A percentile compares a stretch with the other conserved stretches of the same genome.
Evolutionary conservation across 2,329 filamentous ascomycete species (phyloP).

Genomic region (Alternaria angustiovoidea): DNA sequence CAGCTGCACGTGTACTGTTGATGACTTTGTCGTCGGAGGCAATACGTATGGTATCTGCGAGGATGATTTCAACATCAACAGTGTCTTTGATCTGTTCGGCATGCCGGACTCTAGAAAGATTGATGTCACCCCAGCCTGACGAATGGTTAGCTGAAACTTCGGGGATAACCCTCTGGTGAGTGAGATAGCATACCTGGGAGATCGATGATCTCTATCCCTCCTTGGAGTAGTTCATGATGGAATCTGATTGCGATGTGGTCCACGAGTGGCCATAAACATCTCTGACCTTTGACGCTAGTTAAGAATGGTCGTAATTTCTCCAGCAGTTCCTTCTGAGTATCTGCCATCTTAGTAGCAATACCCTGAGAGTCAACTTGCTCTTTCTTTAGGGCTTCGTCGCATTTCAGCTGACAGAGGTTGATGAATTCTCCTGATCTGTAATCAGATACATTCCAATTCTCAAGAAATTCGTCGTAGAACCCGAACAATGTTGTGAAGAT

Average conservation of each 20-base stretch:
- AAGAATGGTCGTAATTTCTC: slow-evolving; percentile 19
- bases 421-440: slow-evolving; percentile 18
- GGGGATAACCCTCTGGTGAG: too few relatives aligned
- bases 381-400: slow-evolving; percentile 17
- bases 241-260: slow-evolving; percentile 26
- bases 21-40: slow-evolving; percentile 27
- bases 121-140: slow-evolving; percentile 34
- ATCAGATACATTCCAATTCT: slow-evolving; percentile 13
- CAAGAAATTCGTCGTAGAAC: slow-evolving; percentile 17
- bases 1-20: slow-evolving; percentile 18
- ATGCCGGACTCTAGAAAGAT: slow-evolving; percentile 23
- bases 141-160: too few relatives aligned
- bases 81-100: slow-evolving; percentile 28
- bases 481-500: slow-evolving; percentile 30
- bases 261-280: slow-evolving; percentile 33
- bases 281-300: slow-evolving; percentile 21
- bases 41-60: slow-evolving; percentile 31
- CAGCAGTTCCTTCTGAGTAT: slow-evolving; percentile 17
- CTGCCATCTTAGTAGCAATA: background rate
- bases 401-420: slow-evolving; percentile 23
- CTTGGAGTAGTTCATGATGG: slow-evolving; percentile 19
- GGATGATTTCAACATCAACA: slow-evolving; percentile 31
- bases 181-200: slow-evolving; percentile 28
- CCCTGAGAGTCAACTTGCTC: background rate
- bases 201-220: slow-evolving; percentile 28